These are phyloP conservation scores for Starmerella sp. DNA, from an alignment of 805 yeast species.

Conservation along the genomic window DNA sequence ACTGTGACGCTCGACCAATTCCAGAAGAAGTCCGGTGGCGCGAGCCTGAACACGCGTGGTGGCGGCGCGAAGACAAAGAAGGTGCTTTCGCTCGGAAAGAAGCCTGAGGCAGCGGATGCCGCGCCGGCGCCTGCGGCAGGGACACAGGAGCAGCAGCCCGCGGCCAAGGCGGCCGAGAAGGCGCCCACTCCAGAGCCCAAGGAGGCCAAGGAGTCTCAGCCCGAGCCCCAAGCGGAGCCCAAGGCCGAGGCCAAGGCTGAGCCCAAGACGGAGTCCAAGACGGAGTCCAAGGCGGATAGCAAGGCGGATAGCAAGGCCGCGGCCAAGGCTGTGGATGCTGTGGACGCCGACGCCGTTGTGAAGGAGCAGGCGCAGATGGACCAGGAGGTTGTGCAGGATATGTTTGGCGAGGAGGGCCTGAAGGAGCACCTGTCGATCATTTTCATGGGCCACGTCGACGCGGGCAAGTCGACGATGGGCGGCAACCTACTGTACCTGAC, in stretches of 20 bases:
- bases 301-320: background rate
- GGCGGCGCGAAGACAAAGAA: conserved; percentile 13
- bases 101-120: conserved; percentile 5
- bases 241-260: background rate
- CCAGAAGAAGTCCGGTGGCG: conserved; percentile 19
- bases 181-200: background rate
- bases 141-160: background rate
- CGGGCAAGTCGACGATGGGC: conserved; percentile 99
- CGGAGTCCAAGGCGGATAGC: background rate
- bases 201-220: background rate
- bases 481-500: conserved; percentile 89
- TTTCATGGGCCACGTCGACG: conserved; percentile 99
- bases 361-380: conserved; percentile 31
- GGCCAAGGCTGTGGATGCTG: conserved; percentile 10
- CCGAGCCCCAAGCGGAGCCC: background rate
- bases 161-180: background rate
- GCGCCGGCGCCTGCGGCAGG: background rate
- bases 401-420: conserved; percentile 52
- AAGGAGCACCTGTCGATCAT: conserved; percentile 94
- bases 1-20: conserved; percentile 24
- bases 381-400: conserved; percentile 74
- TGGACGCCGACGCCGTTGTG: conserved; percentile 22
- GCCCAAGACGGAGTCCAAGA: background rate
- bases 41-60: conserved; percentile 22
- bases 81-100: conserved; percentile 21